A percentile compares a stretch with the other conserved stretches of the same genome.
Conservation (phyloP, 805 yeast species). For the Scheffersomyces lignosus region DNA sequence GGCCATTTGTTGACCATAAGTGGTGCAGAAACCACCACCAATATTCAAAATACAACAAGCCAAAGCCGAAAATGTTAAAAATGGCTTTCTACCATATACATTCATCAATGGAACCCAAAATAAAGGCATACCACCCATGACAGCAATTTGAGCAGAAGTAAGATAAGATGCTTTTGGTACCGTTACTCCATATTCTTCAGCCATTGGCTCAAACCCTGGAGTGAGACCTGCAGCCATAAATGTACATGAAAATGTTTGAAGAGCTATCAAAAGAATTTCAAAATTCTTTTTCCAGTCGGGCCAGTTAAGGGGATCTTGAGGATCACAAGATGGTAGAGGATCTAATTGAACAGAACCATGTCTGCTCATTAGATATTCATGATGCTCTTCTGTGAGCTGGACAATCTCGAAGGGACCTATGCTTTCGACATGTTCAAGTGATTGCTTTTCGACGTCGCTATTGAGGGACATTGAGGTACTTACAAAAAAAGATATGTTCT, state of each 20-base stretch:
- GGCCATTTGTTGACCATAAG: constrained; percentile 12
- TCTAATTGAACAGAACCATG: constrained; percentile 10
- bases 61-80: constrained; percentile 10
- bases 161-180: constrained; percentile 12
- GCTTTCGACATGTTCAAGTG: constrained; percentile 2
- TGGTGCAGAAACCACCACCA: constrained; percentile 10
- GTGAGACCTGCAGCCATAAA: constrained; percentile 18
- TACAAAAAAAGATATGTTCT: no score
- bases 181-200: constrained; percentile 7
- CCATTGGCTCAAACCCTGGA: constrained; percentile 13
- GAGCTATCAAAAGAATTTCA: constrained; percentile 4
- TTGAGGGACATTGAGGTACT: constrained; percentile 1
- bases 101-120: constrained; percentile 17
- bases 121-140: constrained; percentile 14
- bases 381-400: constrained; percentile 6
- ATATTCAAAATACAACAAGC: constrained; percentile 1
- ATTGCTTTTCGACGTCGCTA: constrained; percentile 3
- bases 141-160: constrained; percentile 14
- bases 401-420: no score
- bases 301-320: constrained; percentile 17
- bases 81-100: constrained; percentile 11
- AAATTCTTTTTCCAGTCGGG: constrained; percentile 5
- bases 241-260: constrained; percentile 14
- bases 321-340: neutral
- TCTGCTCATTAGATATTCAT: constrained; percentile 8